Evolutionary conservation across 2,329 filamentous ascomycete species (phyloP).

Genomic region (Monosporascus sp.): DNA sequence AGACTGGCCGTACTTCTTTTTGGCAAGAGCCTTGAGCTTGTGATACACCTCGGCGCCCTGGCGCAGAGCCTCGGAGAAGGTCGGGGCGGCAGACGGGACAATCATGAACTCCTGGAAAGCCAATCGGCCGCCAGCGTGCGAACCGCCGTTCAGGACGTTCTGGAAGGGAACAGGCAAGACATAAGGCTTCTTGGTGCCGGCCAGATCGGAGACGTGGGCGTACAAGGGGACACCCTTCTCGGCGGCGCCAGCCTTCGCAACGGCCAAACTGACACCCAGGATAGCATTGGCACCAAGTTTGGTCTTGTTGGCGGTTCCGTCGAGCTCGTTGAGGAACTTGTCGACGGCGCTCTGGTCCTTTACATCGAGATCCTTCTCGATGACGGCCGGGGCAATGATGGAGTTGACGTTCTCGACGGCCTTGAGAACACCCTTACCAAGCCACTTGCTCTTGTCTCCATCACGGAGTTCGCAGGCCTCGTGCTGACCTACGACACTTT

Average conservation of each 20-base stretch:
- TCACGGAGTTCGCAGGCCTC: slow-evolving; percentile 90
- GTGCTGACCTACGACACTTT: slow-evolving; percentile 62
- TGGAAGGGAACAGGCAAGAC: slow-evolving; percentile 88
- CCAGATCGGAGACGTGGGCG: slow-evolving; percentile 80
- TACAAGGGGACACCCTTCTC: slow-evolving; percentile 86
- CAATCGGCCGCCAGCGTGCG: slow-evolving; percentile 93
- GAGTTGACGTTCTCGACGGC: slow-evolving; percentile 83
- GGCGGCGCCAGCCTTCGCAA: slow-evolving; percentile 84
- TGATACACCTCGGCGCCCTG: slow-evolving; percentile 98
- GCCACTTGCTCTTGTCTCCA: slow-evolving; percentile 82
- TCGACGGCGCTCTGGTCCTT: slow-evolving; percentile 84
- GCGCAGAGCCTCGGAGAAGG: slow-evolving; percentile 93
- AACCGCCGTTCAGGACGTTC: slow-evolving; percentile 89
- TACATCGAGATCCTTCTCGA: slow-evolving; percentile 77
- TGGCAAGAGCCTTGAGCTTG: slow-evolving; percentile 90
- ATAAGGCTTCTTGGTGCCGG: slow-evolving; percentile 86
- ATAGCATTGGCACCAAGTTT: slow-evolving; percentile 87
- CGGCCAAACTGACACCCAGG: slow-evolving; percentile 75
- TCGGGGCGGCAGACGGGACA: slow-evolving; percentile 76
- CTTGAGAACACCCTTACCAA: slow-evolving; percentile 81
- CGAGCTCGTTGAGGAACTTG: slow-evolving; percentile 78
- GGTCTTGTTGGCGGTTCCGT: slow-evolving; percentile 81
- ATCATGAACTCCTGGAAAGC: slow-evolving; percentile 98
- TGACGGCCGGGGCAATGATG: slow-evolving; percentile 72
- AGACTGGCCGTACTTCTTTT: slow-evolving; percentile 99